Conservation (phyloP, 176 grass and related monocot genomes). For the Hsuehochloa calcarea region DNA sequence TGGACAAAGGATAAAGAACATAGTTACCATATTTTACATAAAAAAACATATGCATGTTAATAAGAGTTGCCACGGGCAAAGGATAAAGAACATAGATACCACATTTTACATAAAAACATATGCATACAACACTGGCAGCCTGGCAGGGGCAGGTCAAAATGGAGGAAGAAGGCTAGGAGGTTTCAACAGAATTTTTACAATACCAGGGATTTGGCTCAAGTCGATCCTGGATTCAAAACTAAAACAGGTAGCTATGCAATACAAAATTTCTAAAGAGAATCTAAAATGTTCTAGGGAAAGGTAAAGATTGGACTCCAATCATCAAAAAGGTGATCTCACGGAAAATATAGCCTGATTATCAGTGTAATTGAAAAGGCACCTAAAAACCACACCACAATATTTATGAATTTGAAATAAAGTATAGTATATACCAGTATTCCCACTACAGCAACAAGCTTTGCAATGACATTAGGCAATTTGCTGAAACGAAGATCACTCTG, state of each 20-base stretch:
- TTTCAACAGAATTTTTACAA: constrained; percentile 15
- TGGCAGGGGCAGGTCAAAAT: background rate
- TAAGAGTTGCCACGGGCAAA: no score
- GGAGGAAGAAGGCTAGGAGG: background rate
- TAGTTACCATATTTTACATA: background rate
- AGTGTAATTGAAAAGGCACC: background rate
- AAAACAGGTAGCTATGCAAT: background rate
- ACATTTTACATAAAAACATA: background rate
- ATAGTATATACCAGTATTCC: constrained; percentile 68
- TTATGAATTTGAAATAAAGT: background rate
- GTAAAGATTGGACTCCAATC: background rate
- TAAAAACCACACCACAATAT: constrained; percentile 12
- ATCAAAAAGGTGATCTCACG: background rate
- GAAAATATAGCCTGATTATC: background rate
- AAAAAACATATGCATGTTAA: background rate
- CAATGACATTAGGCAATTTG: constrained; percentile 64
- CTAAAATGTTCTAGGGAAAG: background rate
- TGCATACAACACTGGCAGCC: background rate
- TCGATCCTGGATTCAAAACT: background rate
- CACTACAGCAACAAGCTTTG: constrained; percentile 72
- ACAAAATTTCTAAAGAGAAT: constrained; percentile 4
- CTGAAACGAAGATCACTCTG: constrained; percentile 47
- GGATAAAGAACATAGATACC: no score
- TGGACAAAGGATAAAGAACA: no score
- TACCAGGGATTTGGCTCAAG: background rate